phyloP scores from a whole-genome alignment of 495 filamentous ascomycete genomes.

The Penicillium samsonianum region DNA sequence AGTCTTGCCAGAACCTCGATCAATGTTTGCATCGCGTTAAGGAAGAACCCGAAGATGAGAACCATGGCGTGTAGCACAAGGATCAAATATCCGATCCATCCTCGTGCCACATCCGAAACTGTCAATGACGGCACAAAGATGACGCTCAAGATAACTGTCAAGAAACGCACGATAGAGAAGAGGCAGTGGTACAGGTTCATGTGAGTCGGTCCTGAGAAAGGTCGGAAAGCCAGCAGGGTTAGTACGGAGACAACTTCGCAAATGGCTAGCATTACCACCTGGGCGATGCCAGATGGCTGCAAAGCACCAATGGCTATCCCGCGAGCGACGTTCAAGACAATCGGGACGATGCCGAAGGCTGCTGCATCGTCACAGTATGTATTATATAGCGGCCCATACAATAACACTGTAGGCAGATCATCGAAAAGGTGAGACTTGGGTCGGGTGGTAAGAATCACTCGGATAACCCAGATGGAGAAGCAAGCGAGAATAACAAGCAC shows the following conservation, averaged over 20 bases:
- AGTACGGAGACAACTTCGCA: conserved; percentile 92
- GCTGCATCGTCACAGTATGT: conserved; percentile 90
- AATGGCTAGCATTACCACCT: conserved; percentile 86
- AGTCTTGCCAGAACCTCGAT: conserved; percentile 82
- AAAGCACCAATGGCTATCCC: conserved; percentile 89
- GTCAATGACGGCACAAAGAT: conserved; percentile 82
- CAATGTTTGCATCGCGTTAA: conserved; percentile 87
- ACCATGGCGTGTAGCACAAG: conserved; percentile 83
- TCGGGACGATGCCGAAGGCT: conserved; percentile 81
- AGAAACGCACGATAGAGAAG: conserved; percentile 75
- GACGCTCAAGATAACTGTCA: conserved; percentile 79
- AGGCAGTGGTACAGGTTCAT: conserved; percentile 95
- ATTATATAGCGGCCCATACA: conserved; percentile 97
- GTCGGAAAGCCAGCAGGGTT: conserved; percentile 83
- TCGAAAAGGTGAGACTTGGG: conserved; percentile 88
- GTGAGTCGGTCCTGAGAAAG: conserved; percentile 88
- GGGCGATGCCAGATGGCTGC: conserved; percentile 89
- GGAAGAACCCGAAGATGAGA: conserved; percentile 88
- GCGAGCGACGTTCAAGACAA: conserved; percentile 79
- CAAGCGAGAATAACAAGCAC: conserved; percentile 69
- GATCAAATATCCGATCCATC: conserved; percentile 95
- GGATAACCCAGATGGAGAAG: conserved; percentile 76
- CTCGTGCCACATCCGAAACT: conserved; percentile 72
- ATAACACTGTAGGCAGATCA: conserved; percentile 82
- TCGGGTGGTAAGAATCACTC: conserved; percentile 74